Evolutionary conservation across 2,329 filamentous ascomycete genomes (phyloP), one percentile per base, ranked within the genome.

Genomic region (Stagonosporopsis rhizophila): DNA sequence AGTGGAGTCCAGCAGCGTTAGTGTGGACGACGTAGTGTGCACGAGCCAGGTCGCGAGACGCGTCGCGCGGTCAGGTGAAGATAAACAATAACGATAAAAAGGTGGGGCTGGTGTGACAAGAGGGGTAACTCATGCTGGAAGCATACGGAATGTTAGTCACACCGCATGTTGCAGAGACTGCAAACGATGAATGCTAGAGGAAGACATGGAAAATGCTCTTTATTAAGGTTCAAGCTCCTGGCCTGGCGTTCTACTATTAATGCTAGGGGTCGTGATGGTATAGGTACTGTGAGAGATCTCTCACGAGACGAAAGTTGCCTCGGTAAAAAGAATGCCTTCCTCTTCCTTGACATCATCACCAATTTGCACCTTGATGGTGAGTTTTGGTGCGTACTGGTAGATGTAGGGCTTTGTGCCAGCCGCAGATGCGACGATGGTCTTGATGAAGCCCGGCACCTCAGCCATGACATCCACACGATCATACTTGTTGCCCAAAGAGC

Each of bases 371-470:
- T 95, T 94, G 66, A 99, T 80, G 15, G 85, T 85, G 54, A 91
- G 83, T 69, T 85, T 85, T 55, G 90, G 89, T 17, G 83, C 83
- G 77, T 88, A 98, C 89, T 96, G 95, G 79, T 97, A 99, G 69
- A 99, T 98, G 77, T 97, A 99, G 5, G 95, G 95, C 81, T 92
- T 95, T 25, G 95, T 96, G 60, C 95, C 95, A 3, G 89, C 92
- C 12, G 94, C 91, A 62, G 86, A 89, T 39, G 91, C 91, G 23
- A 96, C 92, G 73, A 99, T 92, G 67, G 88, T 88, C 85, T 99
- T 99, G 76, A 99, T 89, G 70, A 99, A 96, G 27, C 89, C 91
- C 3, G 95, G 95, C 32, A 99, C 90, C 78, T 99, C 93, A 22
- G 90, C 92, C 92, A 99, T 96, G 69, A 99, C 89, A 78, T 99